These are phyloP conservation scores for Holtermanniella nyarrowii DNA, from an alignment of 768 basidiomycete species.

Conservation along the genomic window DNA sequence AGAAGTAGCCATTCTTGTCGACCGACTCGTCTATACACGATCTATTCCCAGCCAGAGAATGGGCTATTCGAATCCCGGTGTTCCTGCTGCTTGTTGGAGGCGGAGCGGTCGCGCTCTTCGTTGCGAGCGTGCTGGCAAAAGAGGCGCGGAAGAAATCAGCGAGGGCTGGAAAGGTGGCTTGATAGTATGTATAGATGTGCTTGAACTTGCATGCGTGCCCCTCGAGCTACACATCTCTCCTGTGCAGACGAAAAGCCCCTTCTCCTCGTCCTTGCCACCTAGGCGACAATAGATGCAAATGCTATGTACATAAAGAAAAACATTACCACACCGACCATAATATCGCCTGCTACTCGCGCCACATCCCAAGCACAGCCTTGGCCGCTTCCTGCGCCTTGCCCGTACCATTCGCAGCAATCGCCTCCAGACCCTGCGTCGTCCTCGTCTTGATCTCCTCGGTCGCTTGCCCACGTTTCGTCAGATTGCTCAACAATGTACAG, in stretches of 20 bases:
- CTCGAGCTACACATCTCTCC: no score
- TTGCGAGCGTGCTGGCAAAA: slow-evolving; percentile 64
- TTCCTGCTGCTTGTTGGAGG: slow-evolving; percentile 71
- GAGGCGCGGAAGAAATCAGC: slow-evolving; percentile 62
- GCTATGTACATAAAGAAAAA: no score
- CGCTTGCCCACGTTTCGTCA: neutral
- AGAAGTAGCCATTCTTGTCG: slow-evolving; percentile 67
- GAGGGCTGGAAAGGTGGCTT: slow-evolving; percentile 48
- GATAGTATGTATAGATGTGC: slow-evolving; percentile 6
- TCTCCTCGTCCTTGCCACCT: no score
- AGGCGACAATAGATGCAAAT: no score
- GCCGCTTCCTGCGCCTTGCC: neutral
- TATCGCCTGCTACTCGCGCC: neutral
- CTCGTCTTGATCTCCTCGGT: neutral
- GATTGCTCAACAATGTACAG: neutral
- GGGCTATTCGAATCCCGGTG: slow-evolving; percentile 80
- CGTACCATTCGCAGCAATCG: neutral
- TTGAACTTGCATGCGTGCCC: no score
- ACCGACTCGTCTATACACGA: slow-evolving; percentile 58
- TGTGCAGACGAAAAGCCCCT: no score
- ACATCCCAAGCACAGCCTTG: neutral
- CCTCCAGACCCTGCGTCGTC: neutral
- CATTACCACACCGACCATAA: no score
- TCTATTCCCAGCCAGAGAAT: slow-evolving; percentile 80
- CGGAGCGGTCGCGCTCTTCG: slow-evolving; percentile 65